Base-by-base conservation (phyloP, 2,329 filamentous ascomycete genomes). In the Rutstroemia sp. region DNA sequence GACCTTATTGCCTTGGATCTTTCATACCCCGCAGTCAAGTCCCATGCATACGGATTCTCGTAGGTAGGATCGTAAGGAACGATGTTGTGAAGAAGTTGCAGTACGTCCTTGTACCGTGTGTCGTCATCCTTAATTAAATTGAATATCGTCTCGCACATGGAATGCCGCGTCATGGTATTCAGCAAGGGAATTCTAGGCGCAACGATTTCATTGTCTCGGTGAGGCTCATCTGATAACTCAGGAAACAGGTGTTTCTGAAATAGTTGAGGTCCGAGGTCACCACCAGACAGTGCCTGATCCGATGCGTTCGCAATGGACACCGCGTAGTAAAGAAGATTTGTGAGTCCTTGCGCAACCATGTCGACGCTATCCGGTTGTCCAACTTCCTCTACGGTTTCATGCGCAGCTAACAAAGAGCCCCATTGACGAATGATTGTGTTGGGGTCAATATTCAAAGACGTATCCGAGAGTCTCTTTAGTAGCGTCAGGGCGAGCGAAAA, bases 181-280 rank as follows among this genome's bases (percentile, higher is more conserved):
- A 89, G 73, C 5, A 80, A 67, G 4, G 78, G 78, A 36, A 76
- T 67, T 39, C 63, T 70, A 14, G 73, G 70, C 6, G 65, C 60
- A 12, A 73, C 64, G 6, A 62, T 54, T 12, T 63, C 58, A 10
- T 65, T 63, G 2, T 54, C 53, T 38, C 59, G 56, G 3, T 67
- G 64, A 4, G 65, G 58, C 7, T 70, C 65, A 1, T 73, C 75
- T 17, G 75, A 74, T 1, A 65, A 51, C 6, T 60, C 60, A 0
- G 87, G 86, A 62, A 89, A 89, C 0, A 91, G 73, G 63, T 87
- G 84, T 55, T 74, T 79, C 66, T 77, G 80, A 62, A 90, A 82
- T 1, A 91, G 67, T 3, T 72, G 71, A 51, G 75, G 73, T 9
- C 77, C 74, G 48, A 80, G 68, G n/a, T 69, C 65, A 48, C 73